Evolutionary conservation across 2,329 filamentous ascomycete species (phyloP).

Genomic region (Nigrospora oryzae): DNA sequence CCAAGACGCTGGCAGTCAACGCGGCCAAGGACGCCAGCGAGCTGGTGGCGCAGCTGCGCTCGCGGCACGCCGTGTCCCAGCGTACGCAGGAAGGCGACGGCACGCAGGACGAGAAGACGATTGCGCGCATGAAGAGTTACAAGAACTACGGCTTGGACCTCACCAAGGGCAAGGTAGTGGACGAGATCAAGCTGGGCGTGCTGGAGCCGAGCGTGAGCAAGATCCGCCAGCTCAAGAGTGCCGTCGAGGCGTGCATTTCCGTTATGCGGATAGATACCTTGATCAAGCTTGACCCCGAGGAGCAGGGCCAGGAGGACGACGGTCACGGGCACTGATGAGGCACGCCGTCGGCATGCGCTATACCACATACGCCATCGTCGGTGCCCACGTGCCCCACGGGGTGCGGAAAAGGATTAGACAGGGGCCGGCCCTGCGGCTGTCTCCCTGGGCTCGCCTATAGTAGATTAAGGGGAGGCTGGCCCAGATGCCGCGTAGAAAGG

Average conservation of each 20-base stretch:
- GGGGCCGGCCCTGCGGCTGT: too few species aligned
- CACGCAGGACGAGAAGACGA: slow-evolving; percentile 77
- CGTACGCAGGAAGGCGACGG: slow-evolving; percentile 79
- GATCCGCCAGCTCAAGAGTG: slow-evolving; percentile 94
- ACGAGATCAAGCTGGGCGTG: slow-evolving; percentile 90
- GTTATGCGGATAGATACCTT: slow-evolving; percentile 99
- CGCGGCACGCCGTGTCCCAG: slow-evolving; percentile 88
- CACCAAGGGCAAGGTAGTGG: slow-evolving; percentile 79
- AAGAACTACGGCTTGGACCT: slow-evolving; percentile 97
- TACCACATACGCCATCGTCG: too few species aligned
- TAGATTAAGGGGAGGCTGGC: too few species aligned
- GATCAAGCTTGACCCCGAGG: slow-evolving; percentile 94
- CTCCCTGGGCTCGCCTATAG: too few species aligned
- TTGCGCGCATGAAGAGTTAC: slow-evolving; percentile 93
- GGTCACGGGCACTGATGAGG: slow-evolving; percentile 66
- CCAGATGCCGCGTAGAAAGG: too few species aligned
- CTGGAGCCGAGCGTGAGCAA: slow-evolving; percentile 98
- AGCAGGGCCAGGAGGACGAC: slow-evolving; percentile 65
- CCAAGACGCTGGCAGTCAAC: slow-evolving; percentile 94
- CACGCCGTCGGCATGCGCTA: not conserved
- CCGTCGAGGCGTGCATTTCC: slow-evolving; percentile 95
- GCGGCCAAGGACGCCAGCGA: slow-evolving; percentile 94
- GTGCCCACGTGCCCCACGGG: too few species aligned
- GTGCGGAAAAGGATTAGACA: too few species aligned
- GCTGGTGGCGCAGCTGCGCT: slow-evolving; percentile 89